A percentile compares a stretch with the other conserved stretches of the same genome.
These are phyloP conservation scores for Solanum chiquidenum DNA, from an alignment of 257 asterid species.

Conservation along the genomic window DNA sequence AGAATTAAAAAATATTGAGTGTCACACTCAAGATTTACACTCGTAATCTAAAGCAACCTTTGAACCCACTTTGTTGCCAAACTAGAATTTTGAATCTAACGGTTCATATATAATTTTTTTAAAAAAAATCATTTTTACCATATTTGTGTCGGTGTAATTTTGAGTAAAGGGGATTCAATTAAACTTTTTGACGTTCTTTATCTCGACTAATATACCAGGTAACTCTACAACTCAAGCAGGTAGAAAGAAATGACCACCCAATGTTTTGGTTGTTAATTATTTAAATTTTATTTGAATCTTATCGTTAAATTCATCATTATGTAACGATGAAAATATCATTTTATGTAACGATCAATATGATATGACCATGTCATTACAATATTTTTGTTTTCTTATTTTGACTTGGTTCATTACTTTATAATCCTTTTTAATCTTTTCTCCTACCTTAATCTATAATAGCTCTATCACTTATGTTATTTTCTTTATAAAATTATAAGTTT, in stretches of 20 bases:
- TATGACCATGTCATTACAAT: background rate
- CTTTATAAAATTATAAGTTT: background rate
- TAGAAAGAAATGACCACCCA: background rate
- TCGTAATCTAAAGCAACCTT: background rate
- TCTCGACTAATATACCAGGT: background rate
- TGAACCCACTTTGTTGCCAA: background rate
- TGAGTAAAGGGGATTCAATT: background rate
- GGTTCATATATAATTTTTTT: no score
- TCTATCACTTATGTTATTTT: background rate
- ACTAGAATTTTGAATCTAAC: background rate
- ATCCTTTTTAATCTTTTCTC: background rate
- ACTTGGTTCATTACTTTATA: background rate
- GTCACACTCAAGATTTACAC: background rate
- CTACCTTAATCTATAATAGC: background rate
- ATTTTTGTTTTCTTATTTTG: background rate
- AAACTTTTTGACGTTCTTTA: background rate
- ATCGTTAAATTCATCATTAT: background rate
- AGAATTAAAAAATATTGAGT: background rate
- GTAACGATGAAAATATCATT: background rate
- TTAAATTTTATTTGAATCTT: background rate
- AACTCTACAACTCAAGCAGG: background rate
- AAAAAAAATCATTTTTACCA: no score
- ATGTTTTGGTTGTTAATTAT: background rate
- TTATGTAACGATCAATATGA: background rate
- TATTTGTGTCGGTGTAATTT: background rate